Evolutionary conservation across 805 yeast species (phyloP), one percentile per base, ranked within the genome.

Genomic region (Pichia nakasei): DNA sequence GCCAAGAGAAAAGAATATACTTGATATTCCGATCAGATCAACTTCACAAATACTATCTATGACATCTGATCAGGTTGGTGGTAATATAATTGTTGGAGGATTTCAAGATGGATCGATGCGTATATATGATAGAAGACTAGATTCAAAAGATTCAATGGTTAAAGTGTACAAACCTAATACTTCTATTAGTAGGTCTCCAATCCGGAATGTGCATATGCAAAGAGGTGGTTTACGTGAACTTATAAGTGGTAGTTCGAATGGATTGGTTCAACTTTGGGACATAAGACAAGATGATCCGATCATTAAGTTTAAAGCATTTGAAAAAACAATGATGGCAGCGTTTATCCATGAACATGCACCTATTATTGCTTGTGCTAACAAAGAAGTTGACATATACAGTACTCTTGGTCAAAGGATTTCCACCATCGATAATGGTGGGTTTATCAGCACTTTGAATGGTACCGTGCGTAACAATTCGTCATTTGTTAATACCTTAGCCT

Each of bases 331-430:
- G 73, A 75, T 93, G 8, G 73, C 86, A 19, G 71, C 87, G 44
- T 83, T 85, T 56, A 77, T 86, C 5, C 98, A 93, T 64, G 98
- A 93, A 56, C 98, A 93, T 64, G 98, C 97, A 0, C 97, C 98
- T 1, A 72, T 93, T 3, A 76, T 93, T 45, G 91, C 89, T 2
- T 83, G 96, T 3, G 97, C 96, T 0, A 80, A 89, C 2, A 82
- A 82, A 48, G 71, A 75, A 31, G 78, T 88, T 15, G 82, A 85
- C 37, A 64, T 93, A 5, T 89, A 93, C 85, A 79, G 95, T 3
- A 86, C 96, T 0, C 67, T 83, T 0, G 97, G 97, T 3, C 84
- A 85, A 47, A 59, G 76, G 43, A 66, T 89, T 7, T 67, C 85
- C 1, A 71, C 75, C 9, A 74, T 89, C 51, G 49, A 49, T n/a